These are phyloP conservation scores for Fagopyrum esculentum DNA, from an alignment of 148 eudicot species.

Conservation along the genomic window DNA sequence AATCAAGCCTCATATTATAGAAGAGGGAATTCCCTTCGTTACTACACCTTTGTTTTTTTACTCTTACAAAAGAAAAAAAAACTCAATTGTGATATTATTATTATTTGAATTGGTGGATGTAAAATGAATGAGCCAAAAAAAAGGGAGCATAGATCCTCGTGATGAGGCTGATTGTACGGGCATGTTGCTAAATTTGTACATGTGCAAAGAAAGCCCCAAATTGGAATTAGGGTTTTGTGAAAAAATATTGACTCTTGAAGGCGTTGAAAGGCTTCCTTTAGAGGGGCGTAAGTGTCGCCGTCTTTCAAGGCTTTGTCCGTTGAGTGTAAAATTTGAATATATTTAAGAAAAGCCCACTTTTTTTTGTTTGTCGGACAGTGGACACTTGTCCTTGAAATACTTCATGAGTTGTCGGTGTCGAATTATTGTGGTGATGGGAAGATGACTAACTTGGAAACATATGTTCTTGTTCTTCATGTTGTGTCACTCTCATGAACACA, in stretches of 20 bases:
- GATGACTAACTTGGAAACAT: background rate
- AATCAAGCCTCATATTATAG: background rate
- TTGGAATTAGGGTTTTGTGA: background rate
- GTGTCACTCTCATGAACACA: too few species aligned
- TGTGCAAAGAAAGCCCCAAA: background rate
- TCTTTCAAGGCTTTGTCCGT: background rate
- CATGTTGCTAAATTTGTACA: constrained; percentile 7
- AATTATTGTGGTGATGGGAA: background rate
- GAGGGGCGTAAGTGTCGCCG: background rate
- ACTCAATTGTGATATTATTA: constrained; percentile 9
- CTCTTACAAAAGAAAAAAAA: background rate
- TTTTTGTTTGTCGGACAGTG: background rate
- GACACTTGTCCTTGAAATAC: background rate
- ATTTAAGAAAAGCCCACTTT: background rate
- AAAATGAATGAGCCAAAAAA: background rate
- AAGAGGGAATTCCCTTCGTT: constrained; percentile 11
- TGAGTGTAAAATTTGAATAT: background rate
- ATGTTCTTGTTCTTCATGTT: background rate
- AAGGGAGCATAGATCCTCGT: constrained; percentile 5
- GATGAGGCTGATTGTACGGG: constrained; percentile 12
- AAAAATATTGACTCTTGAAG: background rate
- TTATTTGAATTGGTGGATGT: constrained; percentile 12
- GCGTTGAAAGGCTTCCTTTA: background rate
- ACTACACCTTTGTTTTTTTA: background rate
- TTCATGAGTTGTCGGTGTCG: background rate